Evolutionary conservation across 2,329 filamentous ascomycete genomes (phyloP), one percentile per base, ranked within the genome.

Genomic region (Aspergillus terreus): DNA sequence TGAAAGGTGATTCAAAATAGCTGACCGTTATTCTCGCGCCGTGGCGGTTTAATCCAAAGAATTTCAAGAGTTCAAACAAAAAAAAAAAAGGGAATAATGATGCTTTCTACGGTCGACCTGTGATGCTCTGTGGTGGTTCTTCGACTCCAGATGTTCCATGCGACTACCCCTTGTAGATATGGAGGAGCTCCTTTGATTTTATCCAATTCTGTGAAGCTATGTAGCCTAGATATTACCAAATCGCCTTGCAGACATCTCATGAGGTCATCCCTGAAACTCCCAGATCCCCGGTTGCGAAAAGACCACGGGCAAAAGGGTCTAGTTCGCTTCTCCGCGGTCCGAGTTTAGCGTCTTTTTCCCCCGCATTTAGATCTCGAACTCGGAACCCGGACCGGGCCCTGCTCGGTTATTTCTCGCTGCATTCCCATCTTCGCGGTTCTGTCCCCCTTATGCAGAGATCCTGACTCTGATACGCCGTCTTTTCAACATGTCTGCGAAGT

Each of bases 41-140:
- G 68, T 69, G 65, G 68, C 69, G 69, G 64, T 70, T 71, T 71
- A 72, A 72, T 69, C 65, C 68, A 71, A 69, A 62, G 65, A 70
- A 66, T 64, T 60, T 63, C 62, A 38, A 65, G 65, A 68, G 61
- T 68, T 68, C 63, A 67, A 58, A 45, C 36, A 38, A 51, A 48
- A 41, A 49, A 49, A 50, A 17, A 38, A 4, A 17, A 38, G 5
- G 15, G 15, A 64, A 66, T 66, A 63, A 67, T 58, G 23, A 6
- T 23, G 23, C 23, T 56, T 49, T 56, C 55, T 50, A 43, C 49
- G 44, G 27, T 30, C 7, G 47, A 46, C 38, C 36, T 38, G 35
- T 11, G 35, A 4, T 44, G 23, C 23, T 51, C 47, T 45, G 30
- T 45, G 43, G 19, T 21, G 21, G 30, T 42, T 40, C 35, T 40